phyloP scores from a whole-genome alignment of 1,284 basidiomycete genomes.

The Anthracocystis walkeri region DNA sequence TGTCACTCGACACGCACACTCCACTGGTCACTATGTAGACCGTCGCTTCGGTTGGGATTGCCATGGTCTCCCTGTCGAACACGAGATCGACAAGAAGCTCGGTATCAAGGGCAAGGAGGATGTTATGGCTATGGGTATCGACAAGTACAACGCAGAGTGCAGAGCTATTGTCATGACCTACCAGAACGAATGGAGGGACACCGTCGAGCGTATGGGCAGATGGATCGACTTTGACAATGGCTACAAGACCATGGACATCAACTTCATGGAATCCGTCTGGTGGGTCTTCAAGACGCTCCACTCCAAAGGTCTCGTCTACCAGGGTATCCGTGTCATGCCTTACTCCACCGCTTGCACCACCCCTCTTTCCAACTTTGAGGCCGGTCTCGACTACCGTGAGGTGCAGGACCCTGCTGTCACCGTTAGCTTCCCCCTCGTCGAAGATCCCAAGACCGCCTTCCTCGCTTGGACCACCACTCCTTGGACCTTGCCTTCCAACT shows the following conservation, averaged over 20 bases:
- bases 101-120: constrained; percentile 92
- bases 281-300: constrained; percentile 97
- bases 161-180: constrained; percentile 98
- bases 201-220: constrained; percentile 96
- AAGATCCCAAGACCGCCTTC: constrained; percentile 89
- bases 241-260: constrained; percentile 94
- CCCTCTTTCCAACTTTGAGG: constrained; percentile 97
- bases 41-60: constrained; percentile 99
- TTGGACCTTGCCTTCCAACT: constrained; percentile 96
- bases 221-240: constrained; percentile 99
- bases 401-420: constrained; percentile 95
- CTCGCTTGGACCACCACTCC: constrained; percentile 99
- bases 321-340: constrained; percentile 95
- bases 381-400: constrained; percentile 91
- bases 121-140: constrained; percentile 95
- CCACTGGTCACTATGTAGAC: constrained; percentile 92
- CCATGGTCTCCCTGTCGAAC: constrained; percentile 97
- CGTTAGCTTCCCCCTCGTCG: constrained; percentile 89
- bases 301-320: constrained; percentile 93
- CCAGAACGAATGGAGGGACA: constrained; percentile 89
- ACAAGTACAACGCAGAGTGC: constrained; percentile 97
- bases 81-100: constrained; percentile 98
- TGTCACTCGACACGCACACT: constrained; percentile 92
- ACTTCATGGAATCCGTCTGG: constrained; percentile 99
- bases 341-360: constrained; percentile 98